These are phyloP conservation scores for Tetratostichococcus sp. DNA, from an alignment of 139 green algal species.

Conservation along the genomic window DNA sequence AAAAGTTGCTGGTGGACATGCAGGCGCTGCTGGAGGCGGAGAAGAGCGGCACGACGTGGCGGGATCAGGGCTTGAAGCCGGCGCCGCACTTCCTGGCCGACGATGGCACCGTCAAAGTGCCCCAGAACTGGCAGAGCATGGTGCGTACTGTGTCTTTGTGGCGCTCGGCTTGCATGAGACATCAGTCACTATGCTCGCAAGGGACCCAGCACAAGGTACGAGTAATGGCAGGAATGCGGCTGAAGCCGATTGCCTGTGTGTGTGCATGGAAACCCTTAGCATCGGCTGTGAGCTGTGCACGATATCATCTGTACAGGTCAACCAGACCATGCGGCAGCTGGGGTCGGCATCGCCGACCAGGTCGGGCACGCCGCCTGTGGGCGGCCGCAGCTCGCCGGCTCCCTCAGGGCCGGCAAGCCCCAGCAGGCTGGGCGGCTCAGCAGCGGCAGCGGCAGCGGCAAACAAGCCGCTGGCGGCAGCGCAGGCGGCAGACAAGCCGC, in stretches of 20 bases:
- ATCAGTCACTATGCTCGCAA: too few species aligned
- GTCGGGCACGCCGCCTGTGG: background rate
- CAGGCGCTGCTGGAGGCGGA: conserved; percentile 66
- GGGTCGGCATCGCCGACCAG: background rate
- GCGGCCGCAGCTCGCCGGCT: background rate
- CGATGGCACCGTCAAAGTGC: conserved; percentile 57
- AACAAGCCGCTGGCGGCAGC: background rate
- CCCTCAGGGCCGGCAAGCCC: background rate
- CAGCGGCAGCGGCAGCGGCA: too few species aligned
- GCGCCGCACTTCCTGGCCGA: conserved; percentile 57
- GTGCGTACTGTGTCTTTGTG: conserved; percentile 9
- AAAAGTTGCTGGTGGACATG: too few species aligned
- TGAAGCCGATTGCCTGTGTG: too few species aligned
- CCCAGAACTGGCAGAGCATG: conserved; percentile 29
- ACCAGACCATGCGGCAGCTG: background rate
- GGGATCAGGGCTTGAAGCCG: conserved; percentile 37
- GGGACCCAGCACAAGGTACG: background rate
- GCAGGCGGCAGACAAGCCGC: background rate
- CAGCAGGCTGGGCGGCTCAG: background rate
- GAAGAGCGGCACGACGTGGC: conserved; percentile 42
- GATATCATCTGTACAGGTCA: background rate
- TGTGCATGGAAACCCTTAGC: too few species aligned
- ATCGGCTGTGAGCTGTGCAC: too few species aligned
- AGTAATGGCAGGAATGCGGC: too few species aligned
- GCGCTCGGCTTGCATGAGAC: too few species aligned